Evolutionary conservation across 1,284 basidiomycete species (phyloP).

Genomic region (Serendipita sp.): DNA sequence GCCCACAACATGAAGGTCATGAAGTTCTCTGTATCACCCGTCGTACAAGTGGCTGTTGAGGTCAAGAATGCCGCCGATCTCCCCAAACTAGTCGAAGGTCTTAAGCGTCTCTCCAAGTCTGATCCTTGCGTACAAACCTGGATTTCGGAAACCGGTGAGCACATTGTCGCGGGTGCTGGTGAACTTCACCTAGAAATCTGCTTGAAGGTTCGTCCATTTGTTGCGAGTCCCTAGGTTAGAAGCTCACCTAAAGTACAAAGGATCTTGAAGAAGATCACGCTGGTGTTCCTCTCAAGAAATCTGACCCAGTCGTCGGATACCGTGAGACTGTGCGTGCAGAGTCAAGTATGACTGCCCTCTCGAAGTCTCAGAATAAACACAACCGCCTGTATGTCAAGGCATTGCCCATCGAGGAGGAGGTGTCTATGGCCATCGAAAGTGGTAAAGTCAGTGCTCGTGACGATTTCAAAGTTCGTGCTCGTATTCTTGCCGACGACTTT

Average conservation of each 20-base stretch:
- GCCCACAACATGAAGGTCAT: constrained; percentile 99
- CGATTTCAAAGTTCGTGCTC: constrained; percentile 94
- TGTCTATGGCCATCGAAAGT: constrained; percentile 82
- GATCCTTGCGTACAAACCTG: constrained; percentile 98
- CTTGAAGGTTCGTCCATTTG: constrained; percentile 58
- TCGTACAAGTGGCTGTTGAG: constrained; percentile 98
- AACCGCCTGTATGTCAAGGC: constrained; percentile 96
- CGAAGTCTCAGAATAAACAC: constrained; percentile 99
- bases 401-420: constrained; percentile 84
- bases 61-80: constrained; percentile 99
- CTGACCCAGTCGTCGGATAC: constrained; percentile 97
- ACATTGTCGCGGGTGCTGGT: constrained; percentile 98
- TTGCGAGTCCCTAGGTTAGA: constrained; percentile 5
- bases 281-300: constrained; percentile 97
- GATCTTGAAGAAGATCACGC: constrained; percentile 99
- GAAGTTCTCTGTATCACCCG: constrained; percentile 99
- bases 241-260: constrained; percentile 23
- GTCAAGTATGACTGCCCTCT: constrained; percentile 90
- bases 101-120: constrained; percentile 99
- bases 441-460: constrained; percentile 85
- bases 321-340: constrained; percentile 96
- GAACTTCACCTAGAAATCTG: constrained; percentile 99
- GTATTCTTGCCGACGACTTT: constrained; percentile 89
- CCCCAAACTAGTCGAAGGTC: constrained; percentile 98
- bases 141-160: constrained; percentile 89